Base-by-base conservation (phyloP, 2,329 filamentous ascomycete species). In the Stagonosporopsis tanaceti region DNA sequence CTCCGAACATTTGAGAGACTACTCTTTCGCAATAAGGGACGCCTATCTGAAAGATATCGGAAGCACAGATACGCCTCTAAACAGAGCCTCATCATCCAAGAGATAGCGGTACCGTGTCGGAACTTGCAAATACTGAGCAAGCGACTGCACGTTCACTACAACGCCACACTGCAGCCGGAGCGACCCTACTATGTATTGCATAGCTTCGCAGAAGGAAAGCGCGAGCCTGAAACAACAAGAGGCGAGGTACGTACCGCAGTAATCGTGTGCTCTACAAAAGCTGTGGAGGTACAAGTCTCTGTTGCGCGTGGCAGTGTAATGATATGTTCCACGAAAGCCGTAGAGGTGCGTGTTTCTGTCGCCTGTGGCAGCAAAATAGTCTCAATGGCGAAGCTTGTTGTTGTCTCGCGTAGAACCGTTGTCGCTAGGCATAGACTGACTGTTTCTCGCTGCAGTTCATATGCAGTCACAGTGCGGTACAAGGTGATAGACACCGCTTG, bases 391-490 rank as follows among this genome's bases (percentile, higher is more conserved):
- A 34, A 34, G 32, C 35, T 40, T 2, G 42, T 53, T 14, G 15
- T 35, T 9, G 50, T 53, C 9, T 47, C 14, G n/a, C 15, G 41
- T 1, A 27, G 41, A 5, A 45, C 15, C 7, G 41, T 39, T 14
- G 17, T 38, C 2, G 41, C 46, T n/a, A 45, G 25, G 14, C 17
- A 45, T 14, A 52, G 28, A 12, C 25, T 52, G 9, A 52, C 4
- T 1, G 50, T 52, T 20, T 52, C 50, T 9, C 35, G 41, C 25
- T 52, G 34, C 5, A 12, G 28, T 6, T 46, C n/a, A 1, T 39
- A 17, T 3, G 50, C 41, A 27, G 50, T 46, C 6, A 46, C 27
- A 1, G 41, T 52, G 14, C 50, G 50, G 20, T 39, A 46, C n/a
- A 38, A 20, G 12, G 40, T 46, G 6, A 52, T 17, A 7, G 41